Conservation (phyloP, 1,284 basidiomycete genomes). For the Melampsora larici-populina region DNA sequence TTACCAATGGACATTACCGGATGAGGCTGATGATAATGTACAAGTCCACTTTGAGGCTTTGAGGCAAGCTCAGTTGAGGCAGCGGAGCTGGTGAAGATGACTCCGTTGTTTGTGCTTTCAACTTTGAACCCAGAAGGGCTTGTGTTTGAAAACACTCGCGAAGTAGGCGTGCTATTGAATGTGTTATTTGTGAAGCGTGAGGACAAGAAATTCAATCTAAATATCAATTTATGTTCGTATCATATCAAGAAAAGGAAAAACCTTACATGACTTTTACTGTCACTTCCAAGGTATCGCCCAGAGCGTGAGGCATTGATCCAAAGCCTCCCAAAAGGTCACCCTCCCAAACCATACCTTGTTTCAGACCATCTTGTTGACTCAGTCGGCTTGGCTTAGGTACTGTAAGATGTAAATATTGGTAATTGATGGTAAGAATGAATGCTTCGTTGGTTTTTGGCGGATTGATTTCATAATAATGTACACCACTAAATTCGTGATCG, state of each 20-base stretch:
- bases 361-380: constrained; percentile 16
- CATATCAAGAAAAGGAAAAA: neutral
- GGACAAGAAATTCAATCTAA: neutral
- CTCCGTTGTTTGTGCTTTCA: constrained; percentile 17
- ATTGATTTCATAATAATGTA: constrained; percentile 26
- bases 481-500: neutral
- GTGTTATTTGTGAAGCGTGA: neutral
- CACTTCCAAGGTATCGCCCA: constrained; percentile 21
- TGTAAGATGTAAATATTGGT: constrained; percentile 21
- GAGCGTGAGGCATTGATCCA: constrained; percentile 21
- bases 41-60: constrained; percentile 64
- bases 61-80: neutral
- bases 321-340: constrained; percentile 42
- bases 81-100: constrained; percentile 24
- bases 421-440: constrained; percentile 29
- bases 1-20: constrained; percentile 73
- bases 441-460: constrained; percentile 17
- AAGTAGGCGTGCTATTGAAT: constrained; percentile 15
- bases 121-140: constrained; percentile 26
- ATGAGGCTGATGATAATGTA: constrained; percentile 77
- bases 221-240: too few species aligned
- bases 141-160: constrained; percentile 14
- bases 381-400: constrained; percentile 23
- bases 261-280: constrained; percentile 40
- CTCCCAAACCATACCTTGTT: constrained; percentile 41